Percentiles rank a stretch among this genome's conserved stretches.
Evolutionary conservation across 192 early-diverging fungal species (phyloP).

Genomic region (Podochytrium sp.): DNA sequence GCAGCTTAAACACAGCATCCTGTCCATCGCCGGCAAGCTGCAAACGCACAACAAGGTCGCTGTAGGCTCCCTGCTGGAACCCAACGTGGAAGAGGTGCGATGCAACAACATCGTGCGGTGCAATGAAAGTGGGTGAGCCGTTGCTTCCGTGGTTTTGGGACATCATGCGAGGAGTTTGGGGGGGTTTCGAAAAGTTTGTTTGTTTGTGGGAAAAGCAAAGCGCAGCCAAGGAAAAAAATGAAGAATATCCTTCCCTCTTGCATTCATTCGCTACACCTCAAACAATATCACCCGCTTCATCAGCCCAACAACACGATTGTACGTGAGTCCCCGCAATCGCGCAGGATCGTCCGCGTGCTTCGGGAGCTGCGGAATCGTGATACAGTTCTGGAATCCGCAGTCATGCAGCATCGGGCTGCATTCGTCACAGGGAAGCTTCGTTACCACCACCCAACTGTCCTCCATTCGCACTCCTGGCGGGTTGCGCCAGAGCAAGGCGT

Average conservation of each 20-base stretch:
- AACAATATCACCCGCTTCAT: conserved; percentile 38
- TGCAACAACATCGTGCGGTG: conserved; percentile 55
- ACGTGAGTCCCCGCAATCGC: conserved; percentile 37
- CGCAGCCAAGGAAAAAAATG: too few species aligned
- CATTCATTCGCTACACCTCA: conserved; percentile 5
- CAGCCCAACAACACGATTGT: conserved; percentile 36
- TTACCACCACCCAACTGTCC: conserved; percentile 34
- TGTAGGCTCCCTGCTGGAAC: conserved; percentile 49
- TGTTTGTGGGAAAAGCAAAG: too few species aligned
- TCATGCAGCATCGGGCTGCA: conserved; percentile 46
- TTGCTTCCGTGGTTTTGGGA: too few species aligned
- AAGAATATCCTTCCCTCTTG: neutral
- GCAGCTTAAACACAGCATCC: conserved; percentile 49
- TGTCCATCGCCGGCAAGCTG: conserved; percentile 1
- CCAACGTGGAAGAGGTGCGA: conserved; percentile 57
- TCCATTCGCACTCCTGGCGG: conserved; percentile 23
- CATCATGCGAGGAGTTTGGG: too few species aligned
- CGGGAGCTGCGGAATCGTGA: conserved; percentile 42
- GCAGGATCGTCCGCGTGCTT: conserved; percentile 38
- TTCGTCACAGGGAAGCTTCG: conserved; percentile 50
- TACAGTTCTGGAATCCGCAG: conserved; percentile 34
- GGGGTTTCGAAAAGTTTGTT: too few species aligned
- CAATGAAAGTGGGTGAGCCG: too few species aligned
- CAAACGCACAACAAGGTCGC: conserved; percentile 50
- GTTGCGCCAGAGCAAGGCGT: conserved; percentile 44